Evolutionary conservation across 176 grass and related monocot genomes (phyloP).

Genomic region (Canna indica): DNA sequence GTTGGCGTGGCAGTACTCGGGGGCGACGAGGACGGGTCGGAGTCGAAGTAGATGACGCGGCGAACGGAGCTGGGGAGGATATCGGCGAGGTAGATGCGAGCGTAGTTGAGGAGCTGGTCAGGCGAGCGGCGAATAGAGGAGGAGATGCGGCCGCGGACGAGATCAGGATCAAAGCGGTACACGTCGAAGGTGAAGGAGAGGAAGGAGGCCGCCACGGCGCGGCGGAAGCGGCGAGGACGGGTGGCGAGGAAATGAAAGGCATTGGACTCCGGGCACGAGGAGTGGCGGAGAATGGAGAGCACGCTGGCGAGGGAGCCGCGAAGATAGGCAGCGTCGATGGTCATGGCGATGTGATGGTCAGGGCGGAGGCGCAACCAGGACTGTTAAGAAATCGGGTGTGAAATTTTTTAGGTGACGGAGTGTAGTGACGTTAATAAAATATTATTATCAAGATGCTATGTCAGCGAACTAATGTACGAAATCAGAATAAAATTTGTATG

Average conservation of each 20-base stretch:
- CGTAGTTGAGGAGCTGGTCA: constrained; percentile 97
- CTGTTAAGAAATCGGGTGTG: constrained; percentile 97
- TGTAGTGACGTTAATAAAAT: too few species aligned
- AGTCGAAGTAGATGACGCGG: constrained; percentile 93
- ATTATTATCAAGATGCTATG: too few species aligned
- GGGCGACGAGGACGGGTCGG: constrained; percentile 71
- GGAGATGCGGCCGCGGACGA: constrained; percentile 89
- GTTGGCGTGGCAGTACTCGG: constrained; percentile 98
- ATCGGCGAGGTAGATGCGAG: constrained; percentile 93
- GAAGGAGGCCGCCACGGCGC: constrained; percentile 59
- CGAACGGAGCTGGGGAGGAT: constrained; percentile 53
- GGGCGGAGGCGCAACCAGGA: constrained; percentile 34
- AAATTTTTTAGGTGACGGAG: too few species aligned
- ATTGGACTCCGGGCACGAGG: constrained; percentile 87
- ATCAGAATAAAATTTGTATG: too few species aligned
- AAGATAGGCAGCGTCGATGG: constrained; percentile 84
- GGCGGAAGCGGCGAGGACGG: constrained; percentile 50
- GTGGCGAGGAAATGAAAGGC: constrained; percentile 81
- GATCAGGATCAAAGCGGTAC: constrained; percentile 70
- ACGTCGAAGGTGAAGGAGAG: constrained; percentile 62
- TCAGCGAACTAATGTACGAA: too few species aligned
- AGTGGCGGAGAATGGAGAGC: constrained; percentile 81
- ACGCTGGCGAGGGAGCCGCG: constrained; percentile 86
- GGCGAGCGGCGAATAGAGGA: constrained; percentile 82
- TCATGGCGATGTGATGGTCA: constrained; percentile 94